Evolutionary conservation across 2,329 filamentous ascomycete genomes (phyloP), one percentile per base, ranked within the genome.

Genomic region (Aspergillus novoparasiticus): DNA sequence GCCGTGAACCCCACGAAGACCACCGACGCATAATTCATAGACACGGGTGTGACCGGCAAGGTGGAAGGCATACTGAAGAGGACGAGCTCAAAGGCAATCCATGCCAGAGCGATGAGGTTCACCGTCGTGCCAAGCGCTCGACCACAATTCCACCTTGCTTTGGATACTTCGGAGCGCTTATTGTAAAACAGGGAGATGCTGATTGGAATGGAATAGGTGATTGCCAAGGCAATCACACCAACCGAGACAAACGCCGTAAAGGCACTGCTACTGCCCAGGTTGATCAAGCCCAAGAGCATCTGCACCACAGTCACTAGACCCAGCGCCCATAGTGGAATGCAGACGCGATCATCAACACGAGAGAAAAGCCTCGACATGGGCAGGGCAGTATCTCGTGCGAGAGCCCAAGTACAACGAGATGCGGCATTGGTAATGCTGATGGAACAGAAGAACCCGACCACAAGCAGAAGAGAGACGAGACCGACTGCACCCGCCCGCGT

Each of bases 11-110:
- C 76, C 9, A 84, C 79, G 64, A 88, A 83, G 2, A 89, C 86
- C 0, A 87, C 85, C 48, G 80, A 80, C 2, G 85, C 84, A 69
- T 88, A 88, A 65, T 87, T 88, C 75, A 85, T 86, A 58, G 82
- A 82, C 1, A 77, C 81, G 1, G 78, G 77, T 1, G 80, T 85
- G 62, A 86, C 84, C 4, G 86, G 85, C 57, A 85, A 75, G 32
- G 82, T 81, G 16, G 80, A 82, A 1, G 86, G 86, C 73, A 80
- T 81, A 43, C 80, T 84, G 71, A 87, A 87, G 4, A 87, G 69
- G 2, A 86, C 78, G 36, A 84, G 66, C 69, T 85, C 83, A 61
- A 86, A 85, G 4, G 69, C 61, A 63, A 86, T 86, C 84, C 84
- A 86, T 2, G 72, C 65, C 4, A 86, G 64, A 0, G 84, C 80